These are phyloP conservation scores for Thecaphora thlaspeos DNA, from an alignment of 1,284 basidiomycete genomes.

Conservation along the genomic window DNA sequence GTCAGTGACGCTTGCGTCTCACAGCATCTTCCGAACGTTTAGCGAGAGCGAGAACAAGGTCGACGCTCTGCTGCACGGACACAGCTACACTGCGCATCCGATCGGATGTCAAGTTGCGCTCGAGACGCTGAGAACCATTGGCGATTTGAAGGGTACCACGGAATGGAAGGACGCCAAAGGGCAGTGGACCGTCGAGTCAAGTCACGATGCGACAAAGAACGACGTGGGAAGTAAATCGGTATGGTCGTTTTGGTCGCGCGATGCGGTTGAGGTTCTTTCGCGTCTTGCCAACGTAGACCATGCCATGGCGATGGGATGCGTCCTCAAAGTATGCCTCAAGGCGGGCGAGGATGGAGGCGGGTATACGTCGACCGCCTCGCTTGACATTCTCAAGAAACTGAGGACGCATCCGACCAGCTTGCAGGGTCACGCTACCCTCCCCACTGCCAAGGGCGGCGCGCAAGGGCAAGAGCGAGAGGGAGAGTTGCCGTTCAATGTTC, in stretches of 20 bases:
- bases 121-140: conserved; percentile 71
- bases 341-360: conserved; percentile 64
- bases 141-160: conserved; percentile 61
- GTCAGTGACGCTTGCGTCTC: conserved; percentile 71
- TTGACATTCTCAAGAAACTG: conserved; percentile 30
- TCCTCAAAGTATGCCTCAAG: conserved; percentile 76
- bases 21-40: conserved; percentile 79
- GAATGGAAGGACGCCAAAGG: conserved; percentile 65
- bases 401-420: conserved; percentile 8
- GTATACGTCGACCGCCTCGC: conserved; percentile 43
- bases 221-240: conserved; percentile 52
- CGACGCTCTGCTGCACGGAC: conserved; percentile 86
- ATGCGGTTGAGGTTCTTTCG: conserved; percentile 71
- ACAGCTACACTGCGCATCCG: conserved; percentile 69
- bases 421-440: conserved; percentile 28
- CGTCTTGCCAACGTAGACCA: conserved; percentile 66
- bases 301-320: conserved; percentile 82
- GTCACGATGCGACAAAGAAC: background rate
- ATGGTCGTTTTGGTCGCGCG: conserved; percentile 86
- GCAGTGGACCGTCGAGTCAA: conserved; percentile 62
- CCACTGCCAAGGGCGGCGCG: conserved; percentile 1
- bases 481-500: conserved; percentile 67
- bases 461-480: background rate
- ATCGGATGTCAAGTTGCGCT: conserved; percentile 84
- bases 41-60: conserved; percentile 69